Evolutionary conservation across 805 yeast genomes (phyloP), one percentile per base, ranked within the genome.

Genomic region (Metschnikowia matae): DNA sequence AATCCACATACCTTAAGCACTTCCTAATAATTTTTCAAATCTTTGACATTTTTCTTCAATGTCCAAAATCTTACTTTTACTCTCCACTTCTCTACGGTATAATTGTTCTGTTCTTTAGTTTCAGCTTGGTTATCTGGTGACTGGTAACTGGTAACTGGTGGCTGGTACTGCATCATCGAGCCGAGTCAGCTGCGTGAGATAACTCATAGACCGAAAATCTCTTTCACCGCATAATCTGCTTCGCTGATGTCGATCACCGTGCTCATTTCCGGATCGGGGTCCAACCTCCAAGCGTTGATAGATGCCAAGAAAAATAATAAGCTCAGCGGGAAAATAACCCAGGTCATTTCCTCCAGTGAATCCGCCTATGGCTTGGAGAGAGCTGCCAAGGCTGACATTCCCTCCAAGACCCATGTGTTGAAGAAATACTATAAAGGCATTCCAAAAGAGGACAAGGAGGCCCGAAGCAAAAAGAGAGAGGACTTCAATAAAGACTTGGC

Each of bases 241-340:
- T 26, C n/a, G 42, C 36, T 21, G 32, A 55, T 55, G 58, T 45
- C 52, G 44, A 81, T 87, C 50, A 73, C 87, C 10, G 97, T 94
- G 0, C 79, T 94, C 36, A 94, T 94, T 20, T 91, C 98, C 0
- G 99, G 99, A 0, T 85, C 86, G 29, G 99, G 99, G 1, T 83
- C 97, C n/a, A 94, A 94, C 63, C 73, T 94, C 37, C 99, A 94
- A 66, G 98, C 99, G 0, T 73, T 94, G 37, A 89, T 94, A 33
- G 96, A 94, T 66, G 87, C 92, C 13, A 62, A 67, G 62, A 14
- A 74, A 70, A 23, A 58, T 49, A 50, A 70, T 74, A 40, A 74
- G 61, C 49, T 73, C 34, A 73, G 77, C 10, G 85, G 82, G 1
- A 70, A 73, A 32, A 87, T 94, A 46, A 76, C 81, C 29, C 81